Conservation (phyloP, 768 basidiomycete species). For the Boletus rubescentipes region DNA sequence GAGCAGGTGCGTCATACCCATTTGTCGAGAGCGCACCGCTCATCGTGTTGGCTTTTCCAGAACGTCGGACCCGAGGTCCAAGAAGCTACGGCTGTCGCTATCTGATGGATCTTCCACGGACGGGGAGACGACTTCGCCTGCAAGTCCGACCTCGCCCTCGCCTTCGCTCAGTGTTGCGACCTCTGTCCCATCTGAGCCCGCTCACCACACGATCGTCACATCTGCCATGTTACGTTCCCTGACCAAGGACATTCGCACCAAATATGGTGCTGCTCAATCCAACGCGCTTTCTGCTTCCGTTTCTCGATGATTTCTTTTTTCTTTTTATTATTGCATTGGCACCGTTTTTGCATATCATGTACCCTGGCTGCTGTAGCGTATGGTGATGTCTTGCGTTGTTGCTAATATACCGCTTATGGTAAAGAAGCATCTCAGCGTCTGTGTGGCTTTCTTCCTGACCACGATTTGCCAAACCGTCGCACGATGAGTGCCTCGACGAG, state of each 20-base stretch:
- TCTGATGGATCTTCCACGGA: conserved; percentile 34
- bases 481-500: conserved; percentile 25
- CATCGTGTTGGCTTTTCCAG: conserved; percentile 15
- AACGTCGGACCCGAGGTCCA: conserved; percentile 29
- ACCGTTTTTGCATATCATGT: conserved; percentile 9
- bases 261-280: conserved; percentile 23
- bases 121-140: conserved; percentile 27
- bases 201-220: conserved; percentile 45
- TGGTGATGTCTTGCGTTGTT: not conserved
- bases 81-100: conserved; percentile 45
- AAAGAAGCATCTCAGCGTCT: not conserved
- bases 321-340: not conserved
- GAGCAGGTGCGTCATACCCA: conserved; percentile 36
- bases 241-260: conserved; percentile 31
- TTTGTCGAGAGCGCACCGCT: not conserved
- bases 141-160: conserved; percentile 39
- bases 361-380: not conserved
- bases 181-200: conserved; percentile 36
- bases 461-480: not conserved
- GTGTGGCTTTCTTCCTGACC: conserved; percentile 10
- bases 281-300: conserved; percentile 1
- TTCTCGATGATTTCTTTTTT: conserved; percentile 8
- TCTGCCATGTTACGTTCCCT: conserved; percentile 59
- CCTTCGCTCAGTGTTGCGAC: conserved; percentile 50
- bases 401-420: conserved; percentile 16